Evolutionary conservation across 2,329 filamentous ascomycete genomes (phyloP), one percentile per base, ranked within the genome.

Genomic region (Periconia digitata): DNA sequence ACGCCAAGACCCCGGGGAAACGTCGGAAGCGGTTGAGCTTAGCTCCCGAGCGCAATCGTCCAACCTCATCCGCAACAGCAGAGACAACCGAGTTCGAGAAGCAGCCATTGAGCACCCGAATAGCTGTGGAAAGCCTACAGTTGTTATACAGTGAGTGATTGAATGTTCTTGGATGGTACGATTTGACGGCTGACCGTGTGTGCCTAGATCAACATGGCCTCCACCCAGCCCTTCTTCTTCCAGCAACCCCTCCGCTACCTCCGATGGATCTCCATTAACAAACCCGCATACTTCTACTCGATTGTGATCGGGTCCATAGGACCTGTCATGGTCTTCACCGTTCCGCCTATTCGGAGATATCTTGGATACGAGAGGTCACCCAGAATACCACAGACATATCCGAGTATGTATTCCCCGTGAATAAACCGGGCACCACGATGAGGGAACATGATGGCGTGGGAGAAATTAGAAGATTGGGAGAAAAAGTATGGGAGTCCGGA

Each of bases 211-310:
- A 76, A 57, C 55, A 91, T 91, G 86, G 80, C 83, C 55, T 79
- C 81, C 46, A 36, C 61, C 39, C 48, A 55, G n/a, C 67, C 67
- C 41, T 79, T 80, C 65, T 96, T 99, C 87, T 96, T 87, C 85
- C 81, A 84, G 59, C 81, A 83, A 50, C 94, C 94, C 56, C 67
- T 95, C 71, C 85, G 85, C 64, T 97, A 96, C 84, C 76, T 89
- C 66, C 86, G 86, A 74, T 97, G 92, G 90, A 85, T 91, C 44
- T 82, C 89, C 43, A 86, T 90, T 76, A 87, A 94, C 74, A 89
- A 88, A 72, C 94, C 94, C 43, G 91, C 91, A 50, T 87, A 91
- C 77, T 95, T 96, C 81, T 97, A 85, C 82, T 90, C 89, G 63
- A 77, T 90, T 65, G 69, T 89, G 49, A 76, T 97, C 58, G 92